These are phyloP conservation scores for Helenozyma baotianmanensis DNA, from an alignment of 805 yeast species.

Conservation along the genomic window DNA sequence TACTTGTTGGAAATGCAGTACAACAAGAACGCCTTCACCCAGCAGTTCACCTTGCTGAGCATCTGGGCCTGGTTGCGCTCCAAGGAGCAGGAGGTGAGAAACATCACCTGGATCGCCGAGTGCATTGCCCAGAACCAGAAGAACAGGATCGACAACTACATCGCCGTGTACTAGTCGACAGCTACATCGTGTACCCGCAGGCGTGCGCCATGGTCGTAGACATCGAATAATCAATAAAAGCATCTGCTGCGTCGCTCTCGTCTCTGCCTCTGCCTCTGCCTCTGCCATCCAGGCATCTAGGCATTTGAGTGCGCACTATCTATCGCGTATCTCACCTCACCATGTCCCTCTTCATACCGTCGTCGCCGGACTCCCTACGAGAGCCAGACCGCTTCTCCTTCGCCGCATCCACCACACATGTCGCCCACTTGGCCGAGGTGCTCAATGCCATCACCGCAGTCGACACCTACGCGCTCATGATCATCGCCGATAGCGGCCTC, in stretches of 20 bases:
- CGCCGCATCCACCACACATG: conserved; percentile 34
- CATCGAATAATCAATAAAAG: too few species aligned
- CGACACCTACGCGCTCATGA: conserved; percentile 30
- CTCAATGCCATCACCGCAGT: conserved; percentile 29
- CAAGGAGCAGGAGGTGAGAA: conserved; percentile 94
- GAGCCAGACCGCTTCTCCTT: conserved; percentile 15
- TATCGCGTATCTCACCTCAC: too few species aligned
- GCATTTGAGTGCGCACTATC: too few species aligned
- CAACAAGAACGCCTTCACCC: conserved; percentile 91
- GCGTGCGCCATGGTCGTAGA: too few species aligned
- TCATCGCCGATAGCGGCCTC: conserved; percentile 29
- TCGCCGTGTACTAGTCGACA: conserved; percentile 69
- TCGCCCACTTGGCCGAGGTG: conserved; percentile 35
- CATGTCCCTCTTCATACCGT: conserved; percentile 12
- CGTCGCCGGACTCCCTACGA: conserved; percentile 6
- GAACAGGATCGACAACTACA: conserved; percentile 86
- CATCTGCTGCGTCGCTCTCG: too few species aligned
- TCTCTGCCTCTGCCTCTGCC: too few species aligned
- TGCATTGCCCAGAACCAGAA: conserved; percentile 98
- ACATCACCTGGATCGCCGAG: conserved; percentile 99
- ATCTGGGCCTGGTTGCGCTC: conserved; percentile 97
- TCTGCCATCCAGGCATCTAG: too few species aligned
- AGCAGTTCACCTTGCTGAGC: conserved; percentile 86
- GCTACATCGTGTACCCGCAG: too few species aligned
- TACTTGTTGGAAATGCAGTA: conserved; percentile 88